phyloP scores from a whole-genome alignment of 2,329 filamentous ascomycete genomes.

The Huntiella bhutanensis region DNA sequence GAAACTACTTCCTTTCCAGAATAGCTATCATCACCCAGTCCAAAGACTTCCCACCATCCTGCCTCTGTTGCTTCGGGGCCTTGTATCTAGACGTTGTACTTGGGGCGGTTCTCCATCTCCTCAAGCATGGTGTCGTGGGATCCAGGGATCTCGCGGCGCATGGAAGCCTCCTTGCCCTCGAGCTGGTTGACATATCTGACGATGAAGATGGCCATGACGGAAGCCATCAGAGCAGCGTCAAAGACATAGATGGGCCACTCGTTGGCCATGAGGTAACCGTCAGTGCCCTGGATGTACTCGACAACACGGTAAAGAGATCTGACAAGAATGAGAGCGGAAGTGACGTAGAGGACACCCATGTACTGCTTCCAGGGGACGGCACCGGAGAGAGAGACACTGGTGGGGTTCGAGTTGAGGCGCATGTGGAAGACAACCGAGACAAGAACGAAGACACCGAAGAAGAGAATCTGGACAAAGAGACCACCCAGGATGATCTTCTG shows the following conservation, averaged over 20 bases:
- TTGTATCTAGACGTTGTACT: not conserved
- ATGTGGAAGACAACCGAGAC: slow-evolving; percentile 26
- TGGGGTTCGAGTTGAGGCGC: slow-evolving; percentile 13
- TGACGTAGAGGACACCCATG: slow-evolving; percentile 18
- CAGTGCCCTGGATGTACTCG: slow-evolving; percentile 27
- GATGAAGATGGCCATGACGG: slow-evolving; percentile 4
- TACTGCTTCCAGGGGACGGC: slow-evolving; percentile 17
- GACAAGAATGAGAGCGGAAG: slow-evolving; percentile 24
- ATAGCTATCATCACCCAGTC: not conserved
- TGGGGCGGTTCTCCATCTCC: not conserved
- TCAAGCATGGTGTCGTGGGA: slow-evolving; percentile 5
- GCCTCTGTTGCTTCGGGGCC: not conserved
- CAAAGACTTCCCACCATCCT: not conserved
- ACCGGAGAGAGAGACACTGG: slow-evolving; percentile 9
- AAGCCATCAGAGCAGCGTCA: slow-evolving; percentile 22
- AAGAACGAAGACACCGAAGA: slow-evolving; percentile 33
- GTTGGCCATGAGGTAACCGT: slow-evolving; percentile 22
- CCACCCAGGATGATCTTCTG: slow-evolving; percentile 31
- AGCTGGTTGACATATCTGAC: slow-evolving; percentile 5
- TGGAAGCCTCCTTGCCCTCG: slow-evolving; percentile 3
- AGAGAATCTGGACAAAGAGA: slow-evolving; percentile 32
- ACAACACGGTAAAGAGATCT: slow-evolving; percentile 27
- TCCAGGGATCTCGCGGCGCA: slow-evolving; percentile 1
- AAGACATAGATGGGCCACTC: slow-evolving; percentile 27
- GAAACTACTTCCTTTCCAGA: not conserved